A percentile compares a stretch with the other conserved stretches of the same genome.
Evolutionary conservation across 331 rosid genomes (phyloP).

Genomic region (Malus hybrid): DNA sequence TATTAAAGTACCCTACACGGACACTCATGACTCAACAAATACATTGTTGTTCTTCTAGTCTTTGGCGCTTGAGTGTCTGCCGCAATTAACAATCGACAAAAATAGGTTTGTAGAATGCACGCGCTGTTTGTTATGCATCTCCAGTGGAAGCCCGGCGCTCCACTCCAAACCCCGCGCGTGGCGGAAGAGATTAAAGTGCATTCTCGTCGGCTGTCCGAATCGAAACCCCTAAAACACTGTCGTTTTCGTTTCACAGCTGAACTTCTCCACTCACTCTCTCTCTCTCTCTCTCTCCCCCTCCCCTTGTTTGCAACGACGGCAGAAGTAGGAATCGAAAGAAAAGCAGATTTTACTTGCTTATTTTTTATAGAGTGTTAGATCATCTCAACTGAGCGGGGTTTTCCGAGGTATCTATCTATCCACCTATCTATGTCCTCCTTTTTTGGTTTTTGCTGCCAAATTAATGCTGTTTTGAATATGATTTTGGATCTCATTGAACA

Average conservation of each 20-base stretch:
- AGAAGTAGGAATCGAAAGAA: neutral
- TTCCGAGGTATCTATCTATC: neutral
- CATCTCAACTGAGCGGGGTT: neutral
- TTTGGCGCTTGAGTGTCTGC: no score
- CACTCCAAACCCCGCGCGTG: no score
- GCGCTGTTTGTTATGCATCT: no score
- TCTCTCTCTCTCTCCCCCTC: neutral
- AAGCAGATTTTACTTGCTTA: neutral
- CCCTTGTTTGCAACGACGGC: neutral
- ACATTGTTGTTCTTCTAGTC: no score
- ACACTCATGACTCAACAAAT: no score
- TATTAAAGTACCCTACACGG: no score
- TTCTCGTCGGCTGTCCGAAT: constrained; percentile 22
- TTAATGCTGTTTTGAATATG: neutral
- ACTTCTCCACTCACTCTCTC: neutral
- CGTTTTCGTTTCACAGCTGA: neutral
- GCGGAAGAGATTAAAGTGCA: neutral
- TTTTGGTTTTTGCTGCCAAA: neutral
- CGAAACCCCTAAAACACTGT: constrained; percentile 3
- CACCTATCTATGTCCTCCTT: neutral
- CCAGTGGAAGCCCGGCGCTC: no score
- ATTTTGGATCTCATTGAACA: neutral
- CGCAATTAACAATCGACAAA: no score
- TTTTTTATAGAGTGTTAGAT: neutral
- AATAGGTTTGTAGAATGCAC: no score